Base-by-base conservation (phyloP, 192 early-diverging fungal genomes). In the Ambispora gerdemannii region DNA sequence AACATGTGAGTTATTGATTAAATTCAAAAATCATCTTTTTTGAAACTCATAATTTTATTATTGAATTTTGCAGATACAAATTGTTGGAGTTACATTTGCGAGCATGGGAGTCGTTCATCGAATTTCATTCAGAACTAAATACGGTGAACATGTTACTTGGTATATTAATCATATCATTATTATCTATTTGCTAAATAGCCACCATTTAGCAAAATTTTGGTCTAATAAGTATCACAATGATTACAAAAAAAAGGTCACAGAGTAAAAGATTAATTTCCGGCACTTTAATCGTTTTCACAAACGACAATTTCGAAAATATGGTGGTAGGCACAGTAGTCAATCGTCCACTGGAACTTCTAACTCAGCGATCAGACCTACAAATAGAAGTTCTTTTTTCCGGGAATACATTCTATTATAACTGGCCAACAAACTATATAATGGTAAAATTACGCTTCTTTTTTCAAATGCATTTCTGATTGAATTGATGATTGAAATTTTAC, bases 261-360 rank as follows among this genome's bases (percentile, higher is more conserved):
- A 80, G 80, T 1, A 86, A 83, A 61, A 76, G 85, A 28, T 71
- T 86, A 34, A 76, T 84, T 32, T 76, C 82, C 19, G 85, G 85
- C n/a, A 71, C 83, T 1, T 69, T 84, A 4, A 83, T 86, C n/a
- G 67, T 81, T 11, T 70, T 86, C 8, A 81, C 85, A 0, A 74
- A 70, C 17, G 80, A 86, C 35, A 34, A 82, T 17, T 86, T 86
- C 69, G 64, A 80, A 13, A 71, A 70, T 38, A 74, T 80, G 32
- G 77, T 81, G 13, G 71, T 86, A 20, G 85, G 78, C 0, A 82
- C 78, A 0, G 80, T 86, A 7, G 64, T 79, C 2, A 74, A 81
- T 31, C 67, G 85, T 30, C 77, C 78, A 22, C 3, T 65, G 0
- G 65, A 72, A 22, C 73, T 66, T 15, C 62, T 80, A 2, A 33